These are phyloP conservation scores for Morella rubra DNA, from an alignment of 306 rosid genomes.

Conservation along the genomic window DNA sequence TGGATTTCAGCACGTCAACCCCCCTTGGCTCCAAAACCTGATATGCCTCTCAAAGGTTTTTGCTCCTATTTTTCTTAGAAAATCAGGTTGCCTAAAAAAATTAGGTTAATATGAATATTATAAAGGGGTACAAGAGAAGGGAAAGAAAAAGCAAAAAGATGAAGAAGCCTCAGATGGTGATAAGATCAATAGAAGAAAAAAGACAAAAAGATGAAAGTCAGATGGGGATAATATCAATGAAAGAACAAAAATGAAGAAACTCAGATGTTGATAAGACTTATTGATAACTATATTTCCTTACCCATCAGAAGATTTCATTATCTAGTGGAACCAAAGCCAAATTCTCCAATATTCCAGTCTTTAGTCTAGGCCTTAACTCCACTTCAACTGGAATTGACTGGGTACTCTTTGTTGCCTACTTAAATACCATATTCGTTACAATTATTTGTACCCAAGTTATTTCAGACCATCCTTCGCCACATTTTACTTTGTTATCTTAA, in stretches of 20 bases:
- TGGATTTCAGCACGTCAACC: conserved; percentile 71
- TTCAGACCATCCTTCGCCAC: background rate
- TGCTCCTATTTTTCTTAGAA: background rate
- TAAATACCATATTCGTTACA: background rate
- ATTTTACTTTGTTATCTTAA: background rate
- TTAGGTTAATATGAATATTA: background rate
- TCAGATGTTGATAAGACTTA: background rate
- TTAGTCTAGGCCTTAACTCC: background rate
- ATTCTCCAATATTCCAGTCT: background rate
- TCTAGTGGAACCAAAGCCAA: background rate
- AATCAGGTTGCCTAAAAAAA: conserved; percentile 7
- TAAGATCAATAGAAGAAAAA: background rate
- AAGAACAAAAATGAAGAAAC: background rate
- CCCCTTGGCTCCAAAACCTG: conserved; percentile 58
- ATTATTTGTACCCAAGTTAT: background rate
- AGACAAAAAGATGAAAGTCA: background rate
- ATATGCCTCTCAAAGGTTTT: conserved; percentile 74
- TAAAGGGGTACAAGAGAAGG: background rate
- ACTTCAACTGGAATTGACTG: background rate
- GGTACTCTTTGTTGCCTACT: background rate
- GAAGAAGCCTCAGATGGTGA: background rate
- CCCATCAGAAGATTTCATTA: background rate
- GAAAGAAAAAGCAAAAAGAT: background rate
- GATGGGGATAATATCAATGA: background rate
- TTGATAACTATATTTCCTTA: background rate